Evolutionary conservation across 2,329 filamentous ascomycete species (phyloP).

Genomic region (Calonectria naviculata): DNA sequence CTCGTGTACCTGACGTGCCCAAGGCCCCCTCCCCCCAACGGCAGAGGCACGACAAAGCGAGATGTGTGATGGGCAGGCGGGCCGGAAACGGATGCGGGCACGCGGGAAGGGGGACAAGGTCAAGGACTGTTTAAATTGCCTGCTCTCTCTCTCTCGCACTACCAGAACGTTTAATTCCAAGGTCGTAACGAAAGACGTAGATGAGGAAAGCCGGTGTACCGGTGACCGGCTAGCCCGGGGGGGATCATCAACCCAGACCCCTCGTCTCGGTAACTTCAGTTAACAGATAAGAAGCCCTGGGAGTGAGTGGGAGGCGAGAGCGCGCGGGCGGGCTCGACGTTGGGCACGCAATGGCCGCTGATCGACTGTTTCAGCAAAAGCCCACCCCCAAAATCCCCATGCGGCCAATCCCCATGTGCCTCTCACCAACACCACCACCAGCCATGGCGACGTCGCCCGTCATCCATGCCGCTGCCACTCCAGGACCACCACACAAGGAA

Average conservation of each 20-base stretch:
- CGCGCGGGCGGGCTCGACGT: not conserved
- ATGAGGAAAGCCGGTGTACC: constrained; percentile 7
- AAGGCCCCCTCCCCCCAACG: not conserved
- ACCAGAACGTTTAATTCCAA: not conserved
- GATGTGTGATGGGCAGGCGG: not conserved
- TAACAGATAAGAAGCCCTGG: constrained; percentile 1
- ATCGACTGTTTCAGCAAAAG: constrained; percentile 9
- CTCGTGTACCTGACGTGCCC: not conserved
- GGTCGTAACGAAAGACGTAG: not conserved
- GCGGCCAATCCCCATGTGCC: not conserved
- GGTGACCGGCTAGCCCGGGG: constrained; percentile 8
- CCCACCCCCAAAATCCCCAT: not conserved
- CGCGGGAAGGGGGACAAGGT: constrained; percentile 7
- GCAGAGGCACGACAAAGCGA: not conserved
- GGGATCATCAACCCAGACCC: constrained; percentile 5
- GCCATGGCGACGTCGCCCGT: not conserved
- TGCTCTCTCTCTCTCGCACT: not conserved
- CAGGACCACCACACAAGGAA: not conserved
- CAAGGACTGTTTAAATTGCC: constrained; percentile 3
- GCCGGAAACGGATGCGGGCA: constrained; percentile 14
- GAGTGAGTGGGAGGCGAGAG: too few relatives aligned
- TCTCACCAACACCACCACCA: not conserved
- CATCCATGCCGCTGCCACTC: constrained; percentile 1
- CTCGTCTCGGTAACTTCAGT: constrained; percentile 7
- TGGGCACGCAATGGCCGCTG: not conserved